Conservation (phyloP, 768 basidiomycete species). For the Austroboletus eburneus region DNA sequence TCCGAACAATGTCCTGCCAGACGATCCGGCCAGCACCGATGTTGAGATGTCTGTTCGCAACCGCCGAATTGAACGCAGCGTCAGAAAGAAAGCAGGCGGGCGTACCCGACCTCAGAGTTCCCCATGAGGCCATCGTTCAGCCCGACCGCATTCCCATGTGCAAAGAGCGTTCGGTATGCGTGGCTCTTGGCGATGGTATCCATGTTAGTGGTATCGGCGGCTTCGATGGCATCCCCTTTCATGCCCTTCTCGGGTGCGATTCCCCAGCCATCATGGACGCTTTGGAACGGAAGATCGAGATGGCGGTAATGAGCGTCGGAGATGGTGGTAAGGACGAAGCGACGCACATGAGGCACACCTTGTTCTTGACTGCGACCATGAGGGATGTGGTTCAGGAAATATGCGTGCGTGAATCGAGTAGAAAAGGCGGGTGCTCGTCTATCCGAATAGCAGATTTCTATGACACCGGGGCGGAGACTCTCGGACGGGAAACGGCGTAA, state of each 20-base stretch:
- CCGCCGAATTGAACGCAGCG: not conserved
- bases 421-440: slow-evolving; percentile 1
- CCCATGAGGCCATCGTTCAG: slow-evolving; percentile 95
- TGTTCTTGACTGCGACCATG: slow-evolving; percentile 68
- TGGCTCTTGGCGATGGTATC: slow-evolving; percentile 78
- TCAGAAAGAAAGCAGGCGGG: slow-evolving; percentile 8
- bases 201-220: slow-evolving; percentile 84
- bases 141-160: slow-evolving; percentile 90
- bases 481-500: slow-evolving; percentile 4
- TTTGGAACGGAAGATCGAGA: slow-evolving; percentile 22
- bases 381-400: slow-evolving; percentile 8
- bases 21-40: slow-evolving; percentile 93
- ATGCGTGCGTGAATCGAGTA: too few relatives aligned
- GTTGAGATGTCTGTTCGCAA: slow-evolving; percentile 73
- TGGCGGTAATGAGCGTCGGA: not conserved
- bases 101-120: slow-evolving; percentile 95
- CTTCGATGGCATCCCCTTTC: slow-evolving; percentile 87
- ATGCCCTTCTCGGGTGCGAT: slow-evolving; percentile 61
- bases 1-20: slow-evolving; percentile 97
- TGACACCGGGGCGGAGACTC: slow-evolving; percentile 1
- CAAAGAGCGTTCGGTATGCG: slow-evolving; percentile 65
- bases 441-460: not conserved
- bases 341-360: slow-evolving; percentile 85
- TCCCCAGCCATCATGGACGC: slow-evolving; percentile 97
- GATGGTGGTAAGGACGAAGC: not conserved